A percentile compares a stretch with the other conserved stretches of the same genome.
Conservation (phyloP, 176 grass and related monocot genomes). For the Aegilops speltoides region DNA sequence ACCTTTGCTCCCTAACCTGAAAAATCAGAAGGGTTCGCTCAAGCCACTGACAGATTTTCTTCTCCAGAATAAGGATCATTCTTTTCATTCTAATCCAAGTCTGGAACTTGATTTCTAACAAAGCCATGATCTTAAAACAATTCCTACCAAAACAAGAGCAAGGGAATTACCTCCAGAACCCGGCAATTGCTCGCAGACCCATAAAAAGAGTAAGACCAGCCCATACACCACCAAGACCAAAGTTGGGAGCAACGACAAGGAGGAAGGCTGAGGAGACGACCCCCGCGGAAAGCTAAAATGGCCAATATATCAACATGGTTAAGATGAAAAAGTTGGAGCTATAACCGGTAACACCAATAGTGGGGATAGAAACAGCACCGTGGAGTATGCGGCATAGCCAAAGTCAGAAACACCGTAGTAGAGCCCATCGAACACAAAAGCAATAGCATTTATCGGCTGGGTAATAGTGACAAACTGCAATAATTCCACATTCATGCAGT, state of each 20-base stretch:
- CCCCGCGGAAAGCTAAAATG: conserved; percentile 56
- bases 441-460: conserved; percentile 83
- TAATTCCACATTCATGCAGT: not conserved
- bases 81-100: not conserved
- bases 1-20: conserved; percentile 61
- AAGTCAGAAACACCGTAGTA: conserved; percentile 96
- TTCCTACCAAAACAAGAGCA: not conserved
- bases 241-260: conserved; percentile 49
- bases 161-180: conserved; percentile 65
- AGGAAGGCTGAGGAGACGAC: conserved; percentile 62
- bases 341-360: not conserved
- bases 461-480: conserved; percentile 92
- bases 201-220: conserved; percentile 79
- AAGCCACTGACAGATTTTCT: not conserved
- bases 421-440: conserved; percentile 82
- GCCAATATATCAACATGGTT: not conserved
- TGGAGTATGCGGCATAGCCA: conserved; percentile 83
- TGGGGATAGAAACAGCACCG: conserved; percentile 33
- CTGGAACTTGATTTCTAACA: not conserved
- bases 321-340: not conserved
- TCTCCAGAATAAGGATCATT: not conserved
- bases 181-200: conserved; percentile 67
- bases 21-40: conserved; percentile 6
- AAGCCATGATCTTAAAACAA: not conserved
- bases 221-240: conserved; percentile 84